Evolutionary conservation across 106 monocot species (phyloP).

Genomic region (Allium sativum): DNA sequence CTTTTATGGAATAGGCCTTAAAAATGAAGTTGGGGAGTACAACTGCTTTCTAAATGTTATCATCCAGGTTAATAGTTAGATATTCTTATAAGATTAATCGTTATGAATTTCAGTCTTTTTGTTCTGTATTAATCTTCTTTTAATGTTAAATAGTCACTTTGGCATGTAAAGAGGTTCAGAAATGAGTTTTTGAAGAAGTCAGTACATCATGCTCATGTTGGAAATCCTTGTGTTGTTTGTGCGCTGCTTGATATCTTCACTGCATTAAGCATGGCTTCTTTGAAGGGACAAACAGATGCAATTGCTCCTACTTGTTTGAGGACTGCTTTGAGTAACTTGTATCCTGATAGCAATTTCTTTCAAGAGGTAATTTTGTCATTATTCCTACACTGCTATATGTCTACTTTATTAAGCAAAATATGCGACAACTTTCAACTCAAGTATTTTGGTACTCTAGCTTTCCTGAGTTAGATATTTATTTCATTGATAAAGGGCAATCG

Average conservation of each 20-base stretch:
- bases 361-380: slow-evolving; percentile 54
- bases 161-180: slow-evolving; percentile 77
- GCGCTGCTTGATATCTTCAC: slow-evolving; percentile 67
- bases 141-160: slow-evolving; percentile 54
- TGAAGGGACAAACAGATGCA: slow-evolving; percentile 31
- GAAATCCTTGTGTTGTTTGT: slow-evolving; percentile 85
- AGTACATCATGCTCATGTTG: slow-evolving; percentile 49
- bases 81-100: too few species aligned
- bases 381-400: too few species aligned
- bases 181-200: slow-evolving; percentile 62
- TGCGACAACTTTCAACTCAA: too few species aligned
- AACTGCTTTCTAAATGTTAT: slow-evolving; percentile 98
- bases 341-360: slow-evolving; percentile 92
- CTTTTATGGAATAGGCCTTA: slow-evolving; percentile 57
- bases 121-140: too few species aligned
- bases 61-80: slow-evolving; percentile 53
- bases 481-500: too few species aligned
- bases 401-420: too few species aligned
- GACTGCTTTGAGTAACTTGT: slow-evolving; percentile 83
- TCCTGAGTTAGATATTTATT: not conserved
- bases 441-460: not conserved
- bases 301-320: slow-evolving; percentile 67
- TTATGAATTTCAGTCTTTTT: too few species aligned
- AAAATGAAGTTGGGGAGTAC: slow-evolving; percentile 87
- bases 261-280: slow-evolving; percentile 46